Base-by-base conservation (phyloP, 495 filamentous ascomycete genomes). In the Gamarada debralockiae region DNA sequence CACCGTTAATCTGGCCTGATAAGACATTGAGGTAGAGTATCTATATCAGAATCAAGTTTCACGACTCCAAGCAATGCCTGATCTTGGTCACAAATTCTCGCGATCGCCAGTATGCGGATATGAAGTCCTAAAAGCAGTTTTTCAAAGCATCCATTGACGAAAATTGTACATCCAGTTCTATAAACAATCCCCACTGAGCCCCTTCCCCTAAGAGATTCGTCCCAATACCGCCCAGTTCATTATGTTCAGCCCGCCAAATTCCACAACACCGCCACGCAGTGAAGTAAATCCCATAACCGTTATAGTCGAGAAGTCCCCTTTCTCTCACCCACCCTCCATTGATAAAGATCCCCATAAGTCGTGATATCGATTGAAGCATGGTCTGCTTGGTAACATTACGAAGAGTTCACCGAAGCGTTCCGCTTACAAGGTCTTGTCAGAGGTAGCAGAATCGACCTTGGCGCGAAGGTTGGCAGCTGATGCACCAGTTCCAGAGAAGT, bases 401-500 rank as follows among this genome's bases (percentile, higher is more conserved):
- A 37, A 49, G 29, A 14, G 12, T 44, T n/a, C 8, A 51, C 42
- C 23, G 40, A 20, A n/a, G n/a, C 20, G 20, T 36, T 29, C 20
- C 37, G 38, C 56, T 66, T 70, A 73, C 66, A 68, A 65, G 31
- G 62, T 55, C 72, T 83, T 78, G 62, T 79, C 71, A 59, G 75
- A 79, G 67, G 73, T 71, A 65, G 85, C 79, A 65, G 85, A 79
- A 63, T 96, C 90, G 69, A 87, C 90, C 80, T 93, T 89, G 55
- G 89, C 87, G 48, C 90, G 89, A 57, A 97, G 87, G 74, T 89
- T 88, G 66, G 89, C 81, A 62, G 93, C 87, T 64, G 91, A 91
- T 46, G 86, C 87, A 61, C 81, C 78, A 54, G 72, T 67, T 65
- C 76, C 65, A 58, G 75, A 69, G 81, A 97, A 97, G 84, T 95